Percentiles rank a stretch among this genome's conserved stretches.
These are phyloP conservation scores for Laetiporus sulphureus DNA, from an alignment of 1,284 basidiomycete genomes.

Conservation along the genomic window DNA sequence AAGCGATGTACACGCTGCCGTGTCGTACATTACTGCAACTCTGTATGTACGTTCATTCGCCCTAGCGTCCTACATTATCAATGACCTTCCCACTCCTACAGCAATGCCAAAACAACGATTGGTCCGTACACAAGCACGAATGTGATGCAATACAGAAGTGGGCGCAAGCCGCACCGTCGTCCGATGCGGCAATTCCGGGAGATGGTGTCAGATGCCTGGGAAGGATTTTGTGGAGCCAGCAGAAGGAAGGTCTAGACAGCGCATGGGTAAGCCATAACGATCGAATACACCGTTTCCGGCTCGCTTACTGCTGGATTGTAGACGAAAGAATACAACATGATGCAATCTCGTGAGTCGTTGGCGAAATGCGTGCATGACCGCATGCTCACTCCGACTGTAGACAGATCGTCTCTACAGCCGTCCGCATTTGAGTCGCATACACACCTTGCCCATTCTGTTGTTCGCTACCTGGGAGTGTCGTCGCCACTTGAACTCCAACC, in stretches of 20 bases:
- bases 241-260: slow-evolving; percentile 46
- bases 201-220: slow-evolving; percentile 76
- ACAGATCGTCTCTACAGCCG: slow-evolving; percentile 42
- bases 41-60: too few relatives aligned
- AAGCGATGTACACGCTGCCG: slow-evolving; percentile 72
- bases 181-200: slow-evolving; percentile 46
- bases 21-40: slow-evolving; percentile 64
- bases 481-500: slow-evolving; percentile 50
- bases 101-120: slow-evolving; percentile 76
- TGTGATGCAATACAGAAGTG: slow-evolving; percentile 63
- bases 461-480: slow-evolving; percentile 56
- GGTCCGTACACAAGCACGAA: slow-evolving; percentile 72
- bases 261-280: slow-evolving; percentile 53
- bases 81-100: too few relatives aligned
- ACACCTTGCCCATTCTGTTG: slow-evolving; percentile 63
- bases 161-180: slow-evolving; percentile 41
- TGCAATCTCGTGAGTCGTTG: slow-evolving; percentile 68
- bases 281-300: slow-evolving; percentile 1
- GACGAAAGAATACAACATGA: slow-evolving; percentile 57
- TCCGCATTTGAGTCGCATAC: slow-evolving; percentile 50
- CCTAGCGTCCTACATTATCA: too few relatives aligned
- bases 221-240: slow-evolving; percentile 63
- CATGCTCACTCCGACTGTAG: slow-evolving; percentile 24
- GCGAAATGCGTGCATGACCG: not conserved
- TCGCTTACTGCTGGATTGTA: slow-evolving; percentile 24